Evolutionary conservation across 2,329 filamentous ascomycete species (phyloP), one percentile per base, ranked within the genome.

Genomic region (Fusarium coffeatum): DNA sequence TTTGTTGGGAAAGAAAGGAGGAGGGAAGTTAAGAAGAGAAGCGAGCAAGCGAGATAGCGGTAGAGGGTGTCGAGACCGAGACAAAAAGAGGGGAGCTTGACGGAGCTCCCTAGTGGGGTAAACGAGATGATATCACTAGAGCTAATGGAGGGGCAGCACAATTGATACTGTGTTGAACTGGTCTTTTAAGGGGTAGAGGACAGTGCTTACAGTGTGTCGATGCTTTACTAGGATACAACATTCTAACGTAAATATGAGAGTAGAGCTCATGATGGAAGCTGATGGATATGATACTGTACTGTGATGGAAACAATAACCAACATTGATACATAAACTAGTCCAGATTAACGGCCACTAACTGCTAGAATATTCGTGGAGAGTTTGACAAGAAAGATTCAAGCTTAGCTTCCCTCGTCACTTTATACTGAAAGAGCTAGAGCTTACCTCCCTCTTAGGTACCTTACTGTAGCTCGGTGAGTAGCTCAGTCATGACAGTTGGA

Each of bases 1-100:
- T 59, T 71, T 62, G 62, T 70, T 72, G 67, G 67, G 66, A 68
- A 72, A 45, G 30, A 30, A n/a, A 41, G 40, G 20, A 53, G 49
- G 49, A 53, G 23, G 32, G 34, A 37, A 37, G 34, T 37, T 43
- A 54, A 56, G 62, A 57, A 64, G 63, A 62, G 55, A 59, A 61
- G 46, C 43, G 50, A 47, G 59, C 51, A 59, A 61, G 46, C 41
- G 50, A 47, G 59, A 34, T 48, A 55, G 48, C 43, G 53, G 55
- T 61, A 56, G 68, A 46, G 43, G 58, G 64, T 59, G 48, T 48
- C 43, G 55, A 56, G 49, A 53, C 60, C 55, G 56, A 66, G 55
- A 71, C 58, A 70, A 67, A 69, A 68, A 72, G 69, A 70, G 66
- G 66, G 72, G 72, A 77, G 75, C 75, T 78, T 69, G 67, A 66